Conservation (phyloP, 495 filamentous ascomycete species). For the Lasiosphaeria hispida region DNA sequence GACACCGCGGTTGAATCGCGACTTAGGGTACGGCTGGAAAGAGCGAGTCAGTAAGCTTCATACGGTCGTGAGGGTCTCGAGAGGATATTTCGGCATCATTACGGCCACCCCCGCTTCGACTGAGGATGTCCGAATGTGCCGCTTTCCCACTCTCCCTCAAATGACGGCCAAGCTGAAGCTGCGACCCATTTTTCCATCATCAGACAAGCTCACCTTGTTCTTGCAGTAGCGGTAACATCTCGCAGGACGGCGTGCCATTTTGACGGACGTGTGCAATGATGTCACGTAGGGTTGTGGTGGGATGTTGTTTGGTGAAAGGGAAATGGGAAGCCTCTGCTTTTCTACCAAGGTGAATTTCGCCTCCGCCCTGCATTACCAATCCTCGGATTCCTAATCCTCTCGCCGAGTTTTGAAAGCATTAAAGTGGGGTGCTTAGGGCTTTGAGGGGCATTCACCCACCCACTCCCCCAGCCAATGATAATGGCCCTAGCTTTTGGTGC, state of each 20-base stretch:
- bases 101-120: background rate
- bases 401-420: constrained; percentile 11
- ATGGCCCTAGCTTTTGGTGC: constrained; percentile 11
- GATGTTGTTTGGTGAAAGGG: constrained; percentile 38
- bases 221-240: constrained; percentile 99
- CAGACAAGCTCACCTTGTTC: constrained; percentile 81
- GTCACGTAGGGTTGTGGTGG: constrained; percentile 40
- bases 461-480: constrained; percentile 28
- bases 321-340: constrained; percentile 31
- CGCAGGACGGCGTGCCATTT: constrained; percentile 97
- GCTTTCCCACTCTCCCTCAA: constrained; percentile 1
- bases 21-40: constrained; percentile 93
- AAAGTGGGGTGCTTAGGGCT: constrained; percentile 47
- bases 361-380: constrained; percentile 32
- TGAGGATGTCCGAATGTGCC: background rate
- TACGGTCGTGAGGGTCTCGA: background rate
- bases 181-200: constrained; percentile 5
- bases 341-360: constrained; percentile 42
- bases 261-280: constrained; percentile 58
- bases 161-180: constrained; percentile 8
- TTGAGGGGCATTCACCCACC: constrained; percentile 18
- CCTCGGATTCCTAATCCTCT: constrained; percentile 24
- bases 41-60: constrained; percentile 33
- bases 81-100: constrained; percentile 5
- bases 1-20: constrained; percentile 99